phyloP scores from a whole-genome alignment of 768 basidiomycete genomes.

The Xerocomellus chrysenteron region DNA sequence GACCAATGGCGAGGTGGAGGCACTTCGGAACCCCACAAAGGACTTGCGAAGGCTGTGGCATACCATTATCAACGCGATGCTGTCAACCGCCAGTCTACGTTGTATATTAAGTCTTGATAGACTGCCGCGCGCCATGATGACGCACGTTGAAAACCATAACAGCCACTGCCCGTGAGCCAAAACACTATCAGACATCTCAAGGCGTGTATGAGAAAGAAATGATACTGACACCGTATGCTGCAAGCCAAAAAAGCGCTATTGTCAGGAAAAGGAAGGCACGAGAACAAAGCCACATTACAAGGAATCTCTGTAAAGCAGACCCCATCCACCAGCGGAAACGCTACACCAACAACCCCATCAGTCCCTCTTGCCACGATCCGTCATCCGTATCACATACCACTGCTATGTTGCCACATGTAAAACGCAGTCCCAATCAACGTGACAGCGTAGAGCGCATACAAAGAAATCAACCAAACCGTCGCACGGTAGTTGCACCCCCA shows the following conservation, averaged over 20 bases:
- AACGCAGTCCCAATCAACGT: slow-evolving; percentile 1
- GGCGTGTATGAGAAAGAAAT: background rate
- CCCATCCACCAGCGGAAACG: background rate
- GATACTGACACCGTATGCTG: slow-evolving; percentile 7
- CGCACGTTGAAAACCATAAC: slow-evolving; percentile 9
- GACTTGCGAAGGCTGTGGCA: slow-evolving; percentile 1
- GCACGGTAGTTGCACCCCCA: slow-evolving; percentile 15
- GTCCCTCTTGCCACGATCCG: background rate
- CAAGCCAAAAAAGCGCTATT: background rate
- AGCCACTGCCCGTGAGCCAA: slow-evolving; percentile 8
- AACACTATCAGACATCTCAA: background rate
- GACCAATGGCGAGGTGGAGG: slow-evolving; percentile 4
- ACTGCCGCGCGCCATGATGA: background rate
- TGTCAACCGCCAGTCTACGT: slow-evolving; percentile 4
- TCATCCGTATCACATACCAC: background rate
- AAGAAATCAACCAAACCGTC: background rate
- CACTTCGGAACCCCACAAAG: background rate
- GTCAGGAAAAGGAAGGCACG: background rate
- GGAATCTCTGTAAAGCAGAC: background rate
- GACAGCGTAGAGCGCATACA: slow-evolving; percentile 8
- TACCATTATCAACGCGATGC: slow-evolving; percentile 1
- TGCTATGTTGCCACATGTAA: slow-evolving; percentile 5
- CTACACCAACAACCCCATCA: slow-evolving; percentile 1
- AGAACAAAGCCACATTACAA: background rate
- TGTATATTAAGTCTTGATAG: background rate